Percentiles rank a stretch among this genome's conserved stretches.
These are phyloP conservation scores for Tremella mesenterica DNA, from an alignment of 768 basidiomycete species.

Conservation along the genomic window DNA sequence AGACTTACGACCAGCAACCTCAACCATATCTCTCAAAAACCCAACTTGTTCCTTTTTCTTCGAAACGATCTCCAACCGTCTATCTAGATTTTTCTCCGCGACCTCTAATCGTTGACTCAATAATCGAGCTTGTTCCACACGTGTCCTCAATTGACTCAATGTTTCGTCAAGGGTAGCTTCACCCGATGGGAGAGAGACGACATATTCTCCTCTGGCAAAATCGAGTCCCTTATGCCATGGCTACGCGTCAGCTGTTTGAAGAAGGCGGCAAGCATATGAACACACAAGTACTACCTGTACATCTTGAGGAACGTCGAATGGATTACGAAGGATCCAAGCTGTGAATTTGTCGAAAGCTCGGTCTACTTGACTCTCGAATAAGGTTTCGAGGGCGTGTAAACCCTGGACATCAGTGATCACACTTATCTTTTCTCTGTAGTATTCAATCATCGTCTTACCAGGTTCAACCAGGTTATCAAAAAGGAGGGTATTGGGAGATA, in stretches of 20 bases:
- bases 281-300: constrained; percentile 35
- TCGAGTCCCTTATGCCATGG: constrained; percentile 59
- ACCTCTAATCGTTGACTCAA: constrained; percentile 54
- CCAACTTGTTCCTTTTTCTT: constrained; percentile 37
- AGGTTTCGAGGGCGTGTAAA: constrained; percentile 73
- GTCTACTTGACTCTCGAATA: constrained; percentile 79
- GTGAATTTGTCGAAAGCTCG: constrained; percentile 87
- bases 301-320: constrained; percentile 57
- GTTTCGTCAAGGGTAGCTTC: constrained; percentile 53
- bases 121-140: constrained; percentile 57
- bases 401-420: no score
- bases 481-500: not conserved
- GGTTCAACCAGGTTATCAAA: constrained; percentile 30
- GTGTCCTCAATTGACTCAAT: constrained; percentile 58
- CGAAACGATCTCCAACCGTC: constrained; percentile 48
- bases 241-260: constrained; percentile 8
- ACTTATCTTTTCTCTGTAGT: no score
- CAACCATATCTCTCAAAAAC: constrained; percentile 31
- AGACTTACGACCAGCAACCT: constrained; percentile 30
- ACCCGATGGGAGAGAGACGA: constrained; percentile 46
- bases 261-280: constrained; percentile 60
- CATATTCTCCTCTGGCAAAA: constrained; percentile 52
- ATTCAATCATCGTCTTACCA: no score
- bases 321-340: constrained; percentile 78
- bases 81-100: constrained; percentile 51